Percentiles rank a stretch among this genome's conserved stretches.
Evolutionary conservation across 345 rosid genomes (phyloP).

Genomic region (Eucalyptus polyanthemos): DNA sequence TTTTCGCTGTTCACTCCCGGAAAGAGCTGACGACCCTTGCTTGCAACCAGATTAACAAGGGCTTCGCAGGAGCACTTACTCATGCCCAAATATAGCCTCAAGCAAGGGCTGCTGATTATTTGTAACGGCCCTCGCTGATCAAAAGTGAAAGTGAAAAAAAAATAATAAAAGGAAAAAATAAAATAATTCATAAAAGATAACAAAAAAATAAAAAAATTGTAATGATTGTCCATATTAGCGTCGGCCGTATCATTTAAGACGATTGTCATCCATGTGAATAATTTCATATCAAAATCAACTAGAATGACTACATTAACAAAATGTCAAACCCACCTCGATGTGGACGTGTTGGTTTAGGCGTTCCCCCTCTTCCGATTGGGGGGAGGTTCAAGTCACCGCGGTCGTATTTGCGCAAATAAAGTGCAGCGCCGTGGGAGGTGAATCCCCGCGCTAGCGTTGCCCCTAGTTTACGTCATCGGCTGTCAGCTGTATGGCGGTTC

Average conservation of each 20-base stretch:
- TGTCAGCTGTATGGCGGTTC: fast-evolving
- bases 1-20: not conserved
- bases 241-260: fast-evolving
- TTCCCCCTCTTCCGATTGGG: fast-evolving
- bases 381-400: no score
- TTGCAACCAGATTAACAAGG: no score
- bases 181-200: not conserved
- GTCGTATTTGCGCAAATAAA: fast-evolving
- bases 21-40: not conserved
- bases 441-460: fast-evolving
- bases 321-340: fast-evolving
- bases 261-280: fast-evolving
- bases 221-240: fast-evolving
- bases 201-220: not conserved
- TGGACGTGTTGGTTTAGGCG: fast-evolving
- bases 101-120: not conserved
- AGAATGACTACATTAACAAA: not conserved
- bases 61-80: not conserved
- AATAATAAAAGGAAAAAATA: not conserved
- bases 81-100: not conserved
- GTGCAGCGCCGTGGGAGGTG: no score
- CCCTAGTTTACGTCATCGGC: fast-evolving
- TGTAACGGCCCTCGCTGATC: not conserved
- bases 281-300: not conserved
- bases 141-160: not conserved